Conservation (phyloP, 2,329 filamentous ascomycete species). For the Pseudopyricularia javanii region DNA sequence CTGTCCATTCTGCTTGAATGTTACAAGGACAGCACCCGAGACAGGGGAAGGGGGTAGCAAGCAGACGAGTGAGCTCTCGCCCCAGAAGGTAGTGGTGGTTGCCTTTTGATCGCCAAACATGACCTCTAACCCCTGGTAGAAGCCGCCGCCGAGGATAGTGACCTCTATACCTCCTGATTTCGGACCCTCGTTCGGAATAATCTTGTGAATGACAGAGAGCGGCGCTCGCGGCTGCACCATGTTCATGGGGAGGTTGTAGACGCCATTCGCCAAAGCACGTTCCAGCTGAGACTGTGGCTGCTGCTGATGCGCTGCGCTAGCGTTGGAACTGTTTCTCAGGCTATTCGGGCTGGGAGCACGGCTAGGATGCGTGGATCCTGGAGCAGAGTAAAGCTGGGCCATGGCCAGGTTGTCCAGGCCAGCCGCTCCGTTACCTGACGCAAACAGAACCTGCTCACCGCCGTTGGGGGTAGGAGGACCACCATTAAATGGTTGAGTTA, state of each 20-base stretch:
- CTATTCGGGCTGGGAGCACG: slow-evolving; percentile 62
- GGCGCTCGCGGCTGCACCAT: slow-evolving; percentile 32
- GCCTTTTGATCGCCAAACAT: slow-evolving; percentile 62
- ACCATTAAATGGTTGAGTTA: slow-evolving; percentile 31
- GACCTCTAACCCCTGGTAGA: slow-evolving; percentile 65
- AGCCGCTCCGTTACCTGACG: slow-evolving; percentile 42
- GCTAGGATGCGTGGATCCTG: slow-evolving; percentile 61
- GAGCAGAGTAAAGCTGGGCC: slow-evolving; percentile 57
- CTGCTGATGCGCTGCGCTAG: slow-evolving; percentile 27
- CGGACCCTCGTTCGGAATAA: slow-evolving; percentile 74
- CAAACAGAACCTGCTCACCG: slow-evolving; percentile 47
- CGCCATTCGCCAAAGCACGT: slow-evolving; percentile 31
- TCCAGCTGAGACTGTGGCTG: slow-evolving; percentile 29
- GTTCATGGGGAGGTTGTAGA: slow-evolving; percentile 37
- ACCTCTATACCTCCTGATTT: slow-evolving; percentile 79
- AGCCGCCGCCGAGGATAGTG: slow-evolving; percentile 68
- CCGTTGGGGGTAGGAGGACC: slow-evolving; percentile 56
- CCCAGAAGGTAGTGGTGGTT: slow-evolving; percentile 69
- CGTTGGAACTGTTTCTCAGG: slow-evolving; percentile 26
- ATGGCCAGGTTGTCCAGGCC: slow-evolving; percentile 54
- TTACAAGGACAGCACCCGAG: slow-evolving; percentile 58
- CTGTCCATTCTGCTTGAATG: slow-evolving; percentile 43
- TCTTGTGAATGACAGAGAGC: slow-evolving; percentile 61
- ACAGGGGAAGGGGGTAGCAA: slow-evolving; percentile 59
- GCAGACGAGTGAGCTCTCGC: slow-evolving; percentile 67